Evolutionary conservation across 306 rosid species (phyloP).

Genomic region (Senna tora): DNA sequence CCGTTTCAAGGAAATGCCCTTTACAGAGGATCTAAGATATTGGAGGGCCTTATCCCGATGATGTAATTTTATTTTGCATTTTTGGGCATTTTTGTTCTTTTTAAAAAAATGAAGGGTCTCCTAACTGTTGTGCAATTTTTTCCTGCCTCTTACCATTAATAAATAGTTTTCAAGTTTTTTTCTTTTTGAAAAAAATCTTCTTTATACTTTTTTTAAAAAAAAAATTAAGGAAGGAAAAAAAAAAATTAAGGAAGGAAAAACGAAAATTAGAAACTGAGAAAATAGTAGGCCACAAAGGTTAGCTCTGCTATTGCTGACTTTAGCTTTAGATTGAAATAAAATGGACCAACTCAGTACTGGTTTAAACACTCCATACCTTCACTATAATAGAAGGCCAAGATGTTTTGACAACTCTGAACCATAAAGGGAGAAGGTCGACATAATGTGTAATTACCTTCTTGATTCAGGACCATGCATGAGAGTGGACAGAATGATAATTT

Average conservation of each 20-base stretch:
- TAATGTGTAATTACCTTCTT: background rate
- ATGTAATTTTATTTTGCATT: background rate
- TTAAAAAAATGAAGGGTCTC: background rate
- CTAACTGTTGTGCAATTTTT: background rate
- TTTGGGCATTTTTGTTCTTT: background rate
- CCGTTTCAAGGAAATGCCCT: constrained; percentile 22
- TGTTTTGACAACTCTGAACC: background rate
- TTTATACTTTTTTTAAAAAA: no score
- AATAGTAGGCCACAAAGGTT: background rate
- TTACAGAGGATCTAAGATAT: constrained; percentile 17
- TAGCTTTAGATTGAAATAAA: background rate
- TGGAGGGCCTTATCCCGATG: background rate
- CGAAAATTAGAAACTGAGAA: background rate
- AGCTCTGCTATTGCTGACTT: background rate
- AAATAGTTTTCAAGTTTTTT: background rate
- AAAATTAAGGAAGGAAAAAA: background rate
- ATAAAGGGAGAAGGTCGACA: background rate
- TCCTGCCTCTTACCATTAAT: background rate
- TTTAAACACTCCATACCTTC: background rate
- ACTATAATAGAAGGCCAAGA: background rate
- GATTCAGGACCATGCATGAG: constrained; percentile 11
- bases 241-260: background rate
- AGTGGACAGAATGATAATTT: background rate
- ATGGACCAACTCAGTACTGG: background rate
- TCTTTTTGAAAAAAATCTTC: no score